Evolutionary conservation across 805 yeast species (phyloP).

Genomic region (Candida hispaniensis): DNA sequence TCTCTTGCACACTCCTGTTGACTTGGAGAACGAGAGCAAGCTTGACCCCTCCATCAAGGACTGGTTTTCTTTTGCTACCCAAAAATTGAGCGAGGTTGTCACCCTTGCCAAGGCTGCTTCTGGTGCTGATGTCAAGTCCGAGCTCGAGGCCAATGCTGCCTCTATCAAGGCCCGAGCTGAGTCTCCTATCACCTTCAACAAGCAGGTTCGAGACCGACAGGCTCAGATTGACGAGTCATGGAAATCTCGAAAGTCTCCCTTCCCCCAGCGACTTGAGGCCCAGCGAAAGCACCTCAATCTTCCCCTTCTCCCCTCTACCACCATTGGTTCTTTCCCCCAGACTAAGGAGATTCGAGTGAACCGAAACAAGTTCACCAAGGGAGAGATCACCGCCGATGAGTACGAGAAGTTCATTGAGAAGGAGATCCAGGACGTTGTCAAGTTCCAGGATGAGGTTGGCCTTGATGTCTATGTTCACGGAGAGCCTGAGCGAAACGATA

Average conservation of each 20-base stretch:
- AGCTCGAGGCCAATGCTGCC: conserved; percentile 74
- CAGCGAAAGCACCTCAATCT: conserved; percentile 83
- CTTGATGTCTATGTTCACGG: conserved; percentile 98
- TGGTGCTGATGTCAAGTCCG: conserved; percentile 50
- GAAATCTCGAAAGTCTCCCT: conserved; percentile 76
- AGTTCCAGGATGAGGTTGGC: conserved; percentile 99
- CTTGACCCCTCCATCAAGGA: conserved; percentile 84
- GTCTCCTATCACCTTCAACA: conserved; percentile 84
- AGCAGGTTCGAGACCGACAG: conserved; percentile 80
- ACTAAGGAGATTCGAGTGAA: conserved; percentile 97
- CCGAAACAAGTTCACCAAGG: conserved; percentile 98
- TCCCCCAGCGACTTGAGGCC: conserved; percentile 75
- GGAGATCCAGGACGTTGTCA: conserved; percentile 90
- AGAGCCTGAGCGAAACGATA: conserved; percentile 99
- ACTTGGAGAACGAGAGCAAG: conserved; percentile 84
- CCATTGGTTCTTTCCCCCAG: conserved; percentile 99
- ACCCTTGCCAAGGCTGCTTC: conserved; percentile 77
- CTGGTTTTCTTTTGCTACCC: conserved; percentile 98
- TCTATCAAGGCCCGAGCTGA: conserved; percentile 76
- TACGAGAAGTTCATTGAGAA: conserved; percentile 93
- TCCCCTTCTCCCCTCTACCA: conserved; percentile 99
- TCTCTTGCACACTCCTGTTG: conserved; percentile 96
- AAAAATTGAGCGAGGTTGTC: conserved; percentile 88
- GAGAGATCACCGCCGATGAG: conserved; percentile 87
- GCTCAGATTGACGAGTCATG: conserved; percentile 51